Evolutionary conservation across 192 early-diverging fungal species (phyloP), one percentile per base, ranked within the genome.

Genomic region (Coemansia sp.): DNA sequence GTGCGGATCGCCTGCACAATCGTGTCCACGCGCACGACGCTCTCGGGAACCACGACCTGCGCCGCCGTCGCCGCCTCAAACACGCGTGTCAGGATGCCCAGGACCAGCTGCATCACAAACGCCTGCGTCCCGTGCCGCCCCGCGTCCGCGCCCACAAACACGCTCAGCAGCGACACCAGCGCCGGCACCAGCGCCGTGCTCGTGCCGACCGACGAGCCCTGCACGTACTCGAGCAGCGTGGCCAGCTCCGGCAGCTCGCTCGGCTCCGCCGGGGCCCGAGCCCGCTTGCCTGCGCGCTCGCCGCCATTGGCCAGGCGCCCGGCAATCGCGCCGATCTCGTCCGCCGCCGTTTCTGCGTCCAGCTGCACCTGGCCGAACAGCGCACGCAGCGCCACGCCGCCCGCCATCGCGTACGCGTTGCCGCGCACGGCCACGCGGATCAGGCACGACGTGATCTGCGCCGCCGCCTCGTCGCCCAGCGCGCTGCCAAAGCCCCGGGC

Each of bases 1-100:
- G 85, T 82, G 67, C 92, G 86, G 60, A 98, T 91, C 57, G 89
- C 92, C 58, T 88, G 87, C 30, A 98, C 92, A 40, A 97, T 82
- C 33, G 89, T 65, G 61, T 97, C 94, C 19, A 93, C 90, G 52
- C 93, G 88, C 24, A 97, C 71, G 19, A 78, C 70, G 45, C 82
- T 76, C 62, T 92, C 90, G 10, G 49, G 35, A 12, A 80, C 59
- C 35, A 23, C 47, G 5, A 23, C 57, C 8, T 52, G 60, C 9
- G 40, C 30, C 12, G 42, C 32, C 45, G 51, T 64, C 1, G 69
- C 65, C 16, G 56, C 53, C 10, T 84, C 81, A 25, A 88, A 64
- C 43, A 87, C 79, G 11, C 76, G 73, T 2, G 84, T 84, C 54
- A 89, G 65, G 38, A 86, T 80, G 3, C 84, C 82, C 25, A 98